These are phyloP conservation scores for Cymbopogon citratus DNA, from an alignment of 176 grass and related monocot species.

Conservation along the genomic window DNA sequence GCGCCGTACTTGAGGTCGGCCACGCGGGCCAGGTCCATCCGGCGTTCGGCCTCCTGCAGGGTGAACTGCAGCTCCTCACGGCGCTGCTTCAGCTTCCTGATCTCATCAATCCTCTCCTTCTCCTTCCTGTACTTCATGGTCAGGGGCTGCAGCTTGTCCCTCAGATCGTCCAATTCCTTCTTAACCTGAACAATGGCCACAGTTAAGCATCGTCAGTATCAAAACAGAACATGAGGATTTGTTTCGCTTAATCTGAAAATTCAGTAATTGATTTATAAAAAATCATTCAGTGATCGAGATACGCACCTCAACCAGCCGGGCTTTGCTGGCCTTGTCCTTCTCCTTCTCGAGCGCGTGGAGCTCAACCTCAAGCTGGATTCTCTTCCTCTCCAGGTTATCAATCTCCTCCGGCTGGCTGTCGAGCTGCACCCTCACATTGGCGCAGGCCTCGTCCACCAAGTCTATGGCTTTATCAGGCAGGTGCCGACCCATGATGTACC, in stretches of 20 bases:
- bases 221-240: too few species aligned
- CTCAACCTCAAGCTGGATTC: slow-evolving; percentile 42
- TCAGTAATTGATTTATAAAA: too few species aligned
- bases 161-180: slow-evolving; percentile 59
- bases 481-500: slow-evolving; percentile 53
- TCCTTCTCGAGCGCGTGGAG: slow-evolving; percentile 46
- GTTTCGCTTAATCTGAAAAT: too few species aligned
- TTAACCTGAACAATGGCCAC: slow-evolving; percentile 30
- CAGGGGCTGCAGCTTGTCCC: slow-evolving; percentile 54
- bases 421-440: slow-evolving; percentile 51
- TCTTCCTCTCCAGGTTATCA: slow-evolving; percentile 41
- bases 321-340: slow-evolving; percentile 52
- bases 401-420: slow-evolving; percentile 56
- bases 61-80: slow-evolving; percentile 49
- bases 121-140: slow-evolving; percentile 51
- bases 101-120: slow-evolving; percentile 54
- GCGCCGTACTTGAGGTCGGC: slow-evolving; percentile 54
- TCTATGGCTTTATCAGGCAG: slow-evolving; percentile 65
- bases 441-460: slow-evolving; percentile 68
- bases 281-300: not conserved
- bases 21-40: slow-evolving; percentile 57
- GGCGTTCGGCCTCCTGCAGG: slow-evolving; percentile 50
- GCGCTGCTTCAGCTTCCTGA: slow-evolving; percentile 57
- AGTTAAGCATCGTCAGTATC: not conserved
- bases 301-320: slow-evolving; percentile 40